Percentiles rank a stretch among this genome's conserved stretches.
Evolutionary conservation across 805 yeast species (phyloP).

Genomic region (Diddensiella caesifluorescens): DNA sequence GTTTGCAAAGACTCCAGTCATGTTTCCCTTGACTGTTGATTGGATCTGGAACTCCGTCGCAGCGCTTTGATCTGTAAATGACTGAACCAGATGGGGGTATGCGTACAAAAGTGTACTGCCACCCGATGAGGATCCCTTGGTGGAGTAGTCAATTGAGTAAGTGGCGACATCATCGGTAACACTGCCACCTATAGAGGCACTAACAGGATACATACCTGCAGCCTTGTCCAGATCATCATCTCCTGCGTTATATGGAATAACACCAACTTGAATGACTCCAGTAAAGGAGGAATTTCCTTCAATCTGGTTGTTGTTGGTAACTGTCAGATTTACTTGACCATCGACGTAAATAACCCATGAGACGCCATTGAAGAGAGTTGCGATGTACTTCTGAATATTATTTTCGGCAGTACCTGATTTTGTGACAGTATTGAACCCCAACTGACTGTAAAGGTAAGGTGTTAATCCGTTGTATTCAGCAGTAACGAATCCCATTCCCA

Average conservation of each 20-base stretch:
- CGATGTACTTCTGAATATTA: slow-evolving; percentile 38
- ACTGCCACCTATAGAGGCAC: slow-evolving; percentile 45
- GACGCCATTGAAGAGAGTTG: slow-evolving; percentile 37
- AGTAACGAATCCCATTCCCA: slow-evolving; percentile 80
- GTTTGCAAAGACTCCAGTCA: slow-evolving; percentile 34
- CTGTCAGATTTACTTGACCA: slow-evolving; percentile 33
- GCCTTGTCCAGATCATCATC: slow-evolving; percentile 48
- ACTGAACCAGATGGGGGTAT: slow-evolving; percentile 57
- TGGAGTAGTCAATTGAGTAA: slow-evolving; percentile 46
- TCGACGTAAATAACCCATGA: slow-evolving; percentile 51
- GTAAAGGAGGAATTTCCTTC: slow-evolving; percentile 33
- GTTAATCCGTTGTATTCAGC: slow-evolving; percentile 51
- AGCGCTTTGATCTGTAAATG: slow-evolving; percentile 36
- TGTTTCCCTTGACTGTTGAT: slow-evolving; percentile 45
- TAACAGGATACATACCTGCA: slow-evolving; percentile 62
- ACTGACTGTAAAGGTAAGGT: slow-evolving; percentile 41
- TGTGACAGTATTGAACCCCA: slow-evolving; percentile 41
- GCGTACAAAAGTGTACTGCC: slow-evolving; percentile 48
- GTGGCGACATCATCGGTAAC: slow-evolving; percentile 43
- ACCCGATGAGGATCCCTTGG: slow-evolving; percentile 45
- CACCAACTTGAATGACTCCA: slow-evolving; percentile 52
- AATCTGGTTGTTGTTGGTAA: slow-evolving; percentile 33
- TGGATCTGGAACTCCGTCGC: slow-evolving; percentile 36
- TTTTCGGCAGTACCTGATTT: slow-evolving; percentile 31
- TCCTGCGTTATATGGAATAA: slow-evolving; percentile 38